Evolutionary conservation across 129 eudicot species (phyloP), one percentile per base, ranked within the genome.

Genomic region (Tanacetum coccineum): DNA sequence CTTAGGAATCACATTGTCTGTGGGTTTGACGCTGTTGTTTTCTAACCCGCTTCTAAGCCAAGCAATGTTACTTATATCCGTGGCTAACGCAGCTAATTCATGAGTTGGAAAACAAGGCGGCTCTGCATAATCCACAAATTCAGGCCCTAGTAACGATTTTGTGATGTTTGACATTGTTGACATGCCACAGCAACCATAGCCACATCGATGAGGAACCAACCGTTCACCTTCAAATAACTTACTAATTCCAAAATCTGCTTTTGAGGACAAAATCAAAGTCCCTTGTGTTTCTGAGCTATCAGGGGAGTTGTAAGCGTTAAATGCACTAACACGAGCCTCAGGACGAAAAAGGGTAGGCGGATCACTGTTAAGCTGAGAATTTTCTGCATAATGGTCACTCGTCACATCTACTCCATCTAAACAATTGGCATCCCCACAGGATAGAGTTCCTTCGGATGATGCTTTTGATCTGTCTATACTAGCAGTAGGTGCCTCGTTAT

Each of bases 11-110:
- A 15, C 54, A 15, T 15, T n/a, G 45, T 79, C 84, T 7, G 71
- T 22, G 9, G 63, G 61, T 32, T 32, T 54, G 1, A 70, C 73
- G 12, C 40, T 42, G 5, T 70, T 65, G 9, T 42, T 87, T 62
- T 84, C 88, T 50, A 87, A 71, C 67, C 90, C 91, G 54, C 88
- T 80, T 70, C 70, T 79, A 14, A 50, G 64, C 95, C 95, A 84
- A 32, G 95, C 95, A n/a, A 84, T 73, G 67, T 84, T 84, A 72
- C 90, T 84, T 74, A 87, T 82, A 42, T 87, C 91, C 0, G 87
- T 64, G 0, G 89, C 89, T 67, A 87, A 70, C 40, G 85, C 79
- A 30, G 85, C 89, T 83, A 87, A 68, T 21, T 87, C 95, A 56
- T 87, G 89, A 61, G 80, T 70, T 9, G 83, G 71, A 52, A 83